These are phyloP conservation scores for Ogataea pignaliae DNA, from an alignment of 805 yeast genomes.

Conservation along the genomic window DNA sequence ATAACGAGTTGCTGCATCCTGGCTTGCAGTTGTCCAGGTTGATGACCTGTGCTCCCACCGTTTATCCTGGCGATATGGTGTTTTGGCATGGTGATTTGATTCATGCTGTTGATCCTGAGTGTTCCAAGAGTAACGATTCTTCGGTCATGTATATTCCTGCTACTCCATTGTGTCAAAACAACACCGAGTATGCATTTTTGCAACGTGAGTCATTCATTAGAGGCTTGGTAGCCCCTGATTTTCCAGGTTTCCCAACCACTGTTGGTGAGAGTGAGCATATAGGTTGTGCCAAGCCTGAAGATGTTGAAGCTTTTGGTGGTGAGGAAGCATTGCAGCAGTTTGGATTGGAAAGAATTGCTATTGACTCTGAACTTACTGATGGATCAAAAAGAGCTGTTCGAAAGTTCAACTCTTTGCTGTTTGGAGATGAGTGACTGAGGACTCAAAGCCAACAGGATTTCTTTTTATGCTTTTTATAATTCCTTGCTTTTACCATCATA, in stretches of 20 bases:
- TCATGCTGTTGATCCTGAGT: slow-evolving; percentile 38
- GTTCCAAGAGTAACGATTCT: slow-evolving; percentile 32
- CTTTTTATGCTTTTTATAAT: too few species aligned
- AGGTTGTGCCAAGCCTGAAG: slow-evolving; percentile 19
- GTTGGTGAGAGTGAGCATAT: slow-evolving; percentile 22
- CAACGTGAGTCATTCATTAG: slow-evolving; percentile 21
- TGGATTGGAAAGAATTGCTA: slow-evolving; percentile 10
- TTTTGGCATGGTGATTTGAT: slow-evolving; percentile 40
- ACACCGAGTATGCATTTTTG: slow-evolving; percentile 14
- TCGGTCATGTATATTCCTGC: slow-evolving; percentile 36
- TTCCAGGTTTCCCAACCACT: slow-evolving; percentile 24
- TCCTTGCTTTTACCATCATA: too few species aligned
- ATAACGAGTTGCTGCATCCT: slow-evolving; percentile 29
- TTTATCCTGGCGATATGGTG: slow-evolving; percentile 39
- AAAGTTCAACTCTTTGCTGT: slow-evolving; percentile 6
- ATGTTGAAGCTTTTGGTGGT: slow-evolving; percentile 19
- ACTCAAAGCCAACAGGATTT: too few species aligned
- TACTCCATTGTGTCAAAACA: slow-evolving; percentile 26
- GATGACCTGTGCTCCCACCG: slow-evolving; percentile 34
- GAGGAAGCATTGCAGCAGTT: slow-evolving; percentile 17
- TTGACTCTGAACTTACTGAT: slow-evolving; percentile 8
- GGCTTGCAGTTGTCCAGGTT: slow-evolving; percentile 30
- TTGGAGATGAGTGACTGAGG: too few species aligned
- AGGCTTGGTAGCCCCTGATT: slow-evolving; percentile 26
- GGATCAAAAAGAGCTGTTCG: slow-evolving; percentile 10